Evolutionary conservation across 768 basidiomycete species (phyloP).

Genomic region (Naganishia randhawae): DNA sequence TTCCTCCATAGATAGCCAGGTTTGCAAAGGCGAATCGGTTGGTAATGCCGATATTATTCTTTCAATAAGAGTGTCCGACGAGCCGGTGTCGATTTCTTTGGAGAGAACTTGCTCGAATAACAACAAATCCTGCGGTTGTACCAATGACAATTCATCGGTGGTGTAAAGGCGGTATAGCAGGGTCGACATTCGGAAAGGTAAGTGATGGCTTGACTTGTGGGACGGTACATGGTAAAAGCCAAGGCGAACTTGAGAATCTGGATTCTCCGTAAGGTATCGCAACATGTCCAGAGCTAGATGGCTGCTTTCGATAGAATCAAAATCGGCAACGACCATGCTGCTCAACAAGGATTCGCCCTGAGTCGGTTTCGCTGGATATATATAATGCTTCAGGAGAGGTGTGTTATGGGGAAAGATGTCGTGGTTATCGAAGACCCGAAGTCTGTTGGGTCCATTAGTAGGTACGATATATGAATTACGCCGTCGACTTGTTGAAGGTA

Average conservation of each 20-base stretch:
- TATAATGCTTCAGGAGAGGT: constrained; percentile 54
- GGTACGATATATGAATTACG: constrained; percentile 76
- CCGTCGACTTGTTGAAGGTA: constrained; percentile 65
- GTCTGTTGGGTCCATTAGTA: constrained; percentile 28
- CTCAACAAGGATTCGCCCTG: constrained; percentile 42
- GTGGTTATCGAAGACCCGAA: constrained; percentile 13
- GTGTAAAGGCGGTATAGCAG: constrained; percentile 41
- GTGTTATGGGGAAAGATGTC: constrained; percentile 26
- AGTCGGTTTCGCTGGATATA: constrained; percentile 56
- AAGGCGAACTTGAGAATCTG: constrained; percentile 54
- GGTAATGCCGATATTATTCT: background rate
- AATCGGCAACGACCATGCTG: constrained; percentile 68
- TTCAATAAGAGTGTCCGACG: background rate
- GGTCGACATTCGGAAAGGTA: constrained; percentile 52
- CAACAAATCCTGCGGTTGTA: constrained; percentile 35
- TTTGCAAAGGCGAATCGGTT: background rate
- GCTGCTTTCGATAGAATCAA: constrained; percentile 64
- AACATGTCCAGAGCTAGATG: constrained; percentile 46
- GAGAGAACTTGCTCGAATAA: constrained; percentile 35
- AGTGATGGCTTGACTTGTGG: constrained; percentile 50
- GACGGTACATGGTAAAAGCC: constrained; percentile 72
- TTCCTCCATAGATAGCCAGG: background rate
- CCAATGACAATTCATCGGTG: constrained; percentile 30
- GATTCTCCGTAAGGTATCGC: background rate
- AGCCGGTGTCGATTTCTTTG: background rate